These are phyloP conservation scores for Castanea crenata DNA, from an alignment of 306 rosid species.

Conservation along the genomic window DNA sequence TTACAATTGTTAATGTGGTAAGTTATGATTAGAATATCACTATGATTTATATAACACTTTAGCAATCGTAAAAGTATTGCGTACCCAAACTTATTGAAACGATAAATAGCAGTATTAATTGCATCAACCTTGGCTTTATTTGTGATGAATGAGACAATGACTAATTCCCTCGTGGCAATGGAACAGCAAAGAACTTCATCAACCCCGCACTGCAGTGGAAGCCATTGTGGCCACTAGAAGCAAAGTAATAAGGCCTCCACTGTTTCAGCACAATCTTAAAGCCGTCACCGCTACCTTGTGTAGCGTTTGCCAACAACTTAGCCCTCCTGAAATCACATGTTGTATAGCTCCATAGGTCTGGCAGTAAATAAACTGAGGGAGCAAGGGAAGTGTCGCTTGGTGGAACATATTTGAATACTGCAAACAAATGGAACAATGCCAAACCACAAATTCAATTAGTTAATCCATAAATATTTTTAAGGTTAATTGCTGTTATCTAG, in stretches of 20 bases:
- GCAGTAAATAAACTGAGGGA: slow-evolving; percentile 44
- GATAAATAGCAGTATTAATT: too few species aligned
- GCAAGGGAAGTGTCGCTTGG: slow-evolving; percentile 17
- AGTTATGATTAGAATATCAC: too few species aligned
- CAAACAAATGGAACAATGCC: not conserved
- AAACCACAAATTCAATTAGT: too few species aligned
- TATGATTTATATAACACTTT: too few species aligned
- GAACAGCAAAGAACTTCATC: slow-evolving; percentile 39
- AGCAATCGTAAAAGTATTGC: too few species aligned
- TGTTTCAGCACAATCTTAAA: slow-evolving; percentile 35
- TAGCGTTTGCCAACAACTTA: slow-evolving; percentile 37
- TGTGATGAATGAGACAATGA: not conserved
- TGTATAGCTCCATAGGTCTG: slow-evolving; percentile 44
- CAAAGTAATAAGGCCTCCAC: slow-evolving; percentile 58
- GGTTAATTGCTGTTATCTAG: too few species aligned
- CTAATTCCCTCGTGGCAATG: slow-evolving; percentile 22
- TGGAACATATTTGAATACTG: slow-evolving; percentile 54
- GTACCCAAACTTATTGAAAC: too few species aligned
- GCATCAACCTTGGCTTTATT: too few species aligned
- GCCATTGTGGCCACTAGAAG: slow-evolving; percentile 37
- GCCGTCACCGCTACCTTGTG: slow-evolving; percentile 43
- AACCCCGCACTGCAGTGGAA: slow-evolving; percentile 54
- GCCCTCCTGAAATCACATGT: slow-evolving; percentile 46
- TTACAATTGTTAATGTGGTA: not conserved
- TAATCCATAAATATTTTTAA: too few species aligned